Evolutionary conservation across 2,329 filamentous ascomycete genomes (phyloP).

Genomic region (Pleoardoris graminearum): DNA sequence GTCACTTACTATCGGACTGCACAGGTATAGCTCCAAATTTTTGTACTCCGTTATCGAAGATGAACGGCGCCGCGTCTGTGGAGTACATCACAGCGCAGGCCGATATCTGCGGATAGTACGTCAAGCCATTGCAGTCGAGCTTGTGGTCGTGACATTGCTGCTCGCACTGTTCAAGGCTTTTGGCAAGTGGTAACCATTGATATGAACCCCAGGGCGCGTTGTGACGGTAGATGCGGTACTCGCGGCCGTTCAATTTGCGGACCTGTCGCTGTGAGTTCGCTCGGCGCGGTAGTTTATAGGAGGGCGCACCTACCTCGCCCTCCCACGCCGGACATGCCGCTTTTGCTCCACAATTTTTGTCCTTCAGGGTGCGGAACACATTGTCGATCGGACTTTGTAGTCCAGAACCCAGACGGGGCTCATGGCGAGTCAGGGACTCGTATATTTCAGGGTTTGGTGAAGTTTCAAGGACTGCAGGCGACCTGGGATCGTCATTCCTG

Average conservation of each 20-base stretch:
- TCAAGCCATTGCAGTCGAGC: conserved; percentile 14
- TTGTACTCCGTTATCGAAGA: conserved; percentile 15
- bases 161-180: conserved; percentile 10
- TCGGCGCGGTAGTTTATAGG: background rate
- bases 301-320: conserved; percentile 3
- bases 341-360: conserved; percentile 8
- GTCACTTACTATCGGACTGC: background rate
- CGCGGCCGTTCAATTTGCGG: background rate
- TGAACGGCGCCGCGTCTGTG: conserved; percentile 1
- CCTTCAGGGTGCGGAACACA: background rate
- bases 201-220: conserved; percentile 13
- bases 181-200: conserved; percentile 8
- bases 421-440: conserved; percentile 8
- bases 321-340: conserved; percentile 10
- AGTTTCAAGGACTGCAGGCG: background rate
- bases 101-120: conserved; percentile 5
- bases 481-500: background rate
- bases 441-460: conserved; percentile 1
- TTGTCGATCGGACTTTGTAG: conserved; percentile 3
- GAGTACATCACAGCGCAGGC: conserved; percentile 11
- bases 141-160: conserved; percentile 5
- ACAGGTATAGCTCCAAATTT: conserved; percentile 11
- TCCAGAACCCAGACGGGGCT: background rate
- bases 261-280: background rate
- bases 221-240: conserved; percentile 10